These are phyloP conservation scores for Diplodia corticola DNA, from an alignment of 2,329 filamentous ascomycete genomes.

Conservation along the genomic window DNA sequence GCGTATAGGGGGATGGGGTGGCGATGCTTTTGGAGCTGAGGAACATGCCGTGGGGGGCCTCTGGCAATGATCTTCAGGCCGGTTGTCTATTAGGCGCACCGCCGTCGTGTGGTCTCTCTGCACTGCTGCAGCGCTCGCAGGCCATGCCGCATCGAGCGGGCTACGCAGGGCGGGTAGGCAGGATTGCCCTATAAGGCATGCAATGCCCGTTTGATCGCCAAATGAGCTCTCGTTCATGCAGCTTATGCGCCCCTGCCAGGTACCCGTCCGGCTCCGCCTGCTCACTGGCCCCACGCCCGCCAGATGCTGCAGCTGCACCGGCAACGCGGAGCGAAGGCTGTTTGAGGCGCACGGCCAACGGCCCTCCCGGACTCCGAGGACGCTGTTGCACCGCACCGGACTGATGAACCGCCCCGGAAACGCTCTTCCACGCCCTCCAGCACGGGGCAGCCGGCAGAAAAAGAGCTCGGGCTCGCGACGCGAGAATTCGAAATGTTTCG, in stretches of 20 bases:
- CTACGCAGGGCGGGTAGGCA: not conserved
- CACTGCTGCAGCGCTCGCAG: not conserved
- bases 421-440: not conserved
- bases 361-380: not conserved
- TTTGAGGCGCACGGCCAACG: not conserved
- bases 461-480: not conserved
- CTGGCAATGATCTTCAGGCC: conserved; percentile 12
- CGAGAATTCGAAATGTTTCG: conserved; percentile 19
- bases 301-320: not conserved
- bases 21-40: not conserved
- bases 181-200: conserved; percentile 11
- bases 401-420: not conserved
- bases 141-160: not conserved
- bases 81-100: conserved; percentile 18
- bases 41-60: conserved; percentile 10
- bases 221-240: conserved; percentile 9
- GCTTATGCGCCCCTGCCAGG: conserved; percentile 18
- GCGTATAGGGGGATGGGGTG: conserved; percentile 2
- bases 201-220: conserved; percentile 19
- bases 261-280: conserved; percentile 7
- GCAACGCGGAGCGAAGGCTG: not conserved
- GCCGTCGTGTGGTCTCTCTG: not conserved
- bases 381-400: not conserved
- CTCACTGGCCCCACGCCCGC: not conserved
- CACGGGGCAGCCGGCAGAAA: not conserved